Conservation (phyloP, 345 rosid species). For the Alliaria petiolata region DNA sequence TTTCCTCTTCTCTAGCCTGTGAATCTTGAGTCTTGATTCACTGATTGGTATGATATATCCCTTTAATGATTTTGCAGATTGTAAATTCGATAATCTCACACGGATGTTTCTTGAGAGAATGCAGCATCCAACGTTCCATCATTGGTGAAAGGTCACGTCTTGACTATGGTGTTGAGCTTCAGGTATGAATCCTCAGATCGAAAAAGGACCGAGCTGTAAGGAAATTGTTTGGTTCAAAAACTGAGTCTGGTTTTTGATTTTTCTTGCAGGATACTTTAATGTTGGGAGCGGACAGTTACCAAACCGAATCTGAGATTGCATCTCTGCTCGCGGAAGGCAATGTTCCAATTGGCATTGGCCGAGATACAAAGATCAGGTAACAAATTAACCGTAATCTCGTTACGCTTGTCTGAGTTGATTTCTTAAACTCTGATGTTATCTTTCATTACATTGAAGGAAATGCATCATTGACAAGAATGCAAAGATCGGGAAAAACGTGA, state of each 20-base stretch:
- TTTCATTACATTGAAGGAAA: conserved; percentile 44
- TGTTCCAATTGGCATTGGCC: conserved; percentile 84
- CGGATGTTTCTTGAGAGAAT: conserved; percentile 93
- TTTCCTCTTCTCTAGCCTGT: neutral
- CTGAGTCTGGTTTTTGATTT: neutral
- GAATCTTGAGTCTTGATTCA: neutral
- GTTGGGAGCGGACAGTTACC: conserved; percentile 92
- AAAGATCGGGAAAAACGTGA: conserved; percentile 80
- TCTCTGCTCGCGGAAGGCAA: conserved; percentile 78
- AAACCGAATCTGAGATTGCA: conserved; percentile 90
- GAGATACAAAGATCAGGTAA: conserved; percentile 79
- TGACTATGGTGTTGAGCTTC: conserved; percentile 81
- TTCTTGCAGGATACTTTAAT: conserved; percentile 69
- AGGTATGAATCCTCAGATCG: conserved; percentile 38
- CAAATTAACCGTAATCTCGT: neutral
- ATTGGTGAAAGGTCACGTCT: conserved; percentile 90
- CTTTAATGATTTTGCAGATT: conserved; percentile 43
- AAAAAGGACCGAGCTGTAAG: neutral
- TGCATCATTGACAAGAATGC: conserved; percentile 96
- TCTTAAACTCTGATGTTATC: conserved; percentile 6
- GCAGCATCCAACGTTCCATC: conserved; percentile 66
- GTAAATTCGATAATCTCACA: conserved; percentile 83
- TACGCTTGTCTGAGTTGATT: neutral
- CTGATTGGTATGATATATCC: neutral
- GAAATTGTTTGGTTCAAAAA: neutral